Evolutionary conservation across 129 eudicot genomes (phyloP).

Genomic region (Apium graveolens): DNA sequence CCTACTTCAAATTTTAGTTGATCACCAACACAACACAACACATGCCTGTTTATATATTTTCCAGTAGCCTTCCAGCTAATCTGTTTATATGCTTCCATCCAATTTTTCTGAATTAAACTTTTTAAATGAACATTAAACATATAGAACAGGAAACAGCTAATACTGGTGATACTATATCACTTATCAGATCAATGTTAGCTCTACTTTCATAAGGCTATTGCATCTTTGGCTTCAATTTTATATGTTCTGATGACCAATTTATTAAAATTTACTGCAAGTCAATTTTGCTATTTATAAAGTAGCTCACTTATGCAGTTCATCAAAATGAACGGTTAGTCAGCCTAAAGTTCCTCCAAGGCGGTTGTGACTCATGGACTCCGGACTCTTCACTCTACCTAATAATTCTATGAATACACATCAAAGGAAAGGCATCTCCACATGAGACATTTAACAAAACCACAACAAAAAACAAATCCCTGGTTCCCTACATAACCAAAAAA

Average conservation of each 20-base stretch:
- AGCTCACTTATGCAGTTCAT: neutral
- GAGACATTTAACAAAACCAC: neutral
- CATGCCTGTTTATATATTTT: neutral
- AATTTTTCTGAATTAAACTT: neutral
- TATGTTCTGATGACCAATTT: neutral
- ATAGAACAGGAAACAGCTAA: neutral
- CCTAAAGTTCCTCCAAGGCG: neutral
- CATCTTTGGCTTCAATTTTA: neutral
- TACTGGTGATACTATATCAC: neutral
- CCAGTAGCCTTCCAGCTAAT: neutral
- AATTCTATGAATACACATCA: neutral
- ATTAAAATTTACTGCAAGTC: neutral
- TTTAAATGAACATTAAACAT: neutral
- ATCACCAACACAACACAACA: neutral
- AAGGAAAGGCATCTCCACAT: neutral
- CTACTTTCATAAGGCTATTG: neutral
- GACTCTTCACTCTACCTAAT: neutral
- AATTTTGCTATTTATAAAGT: neutral
- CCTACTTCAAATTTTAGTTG: neutral
- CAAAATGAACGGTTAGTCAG: neutral
- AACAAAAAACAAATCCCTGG: neutral
- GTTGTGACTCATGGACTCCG: neutral
- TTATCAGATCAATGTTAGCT: neutral
- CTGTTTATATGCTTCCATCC: neutral
- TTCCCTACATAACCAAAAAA: neutral